Evolutionary conservation across 2,329 filamentous ascomycete species (phyloP).

Genomic region (Cytospora schulzeri): DNA sequence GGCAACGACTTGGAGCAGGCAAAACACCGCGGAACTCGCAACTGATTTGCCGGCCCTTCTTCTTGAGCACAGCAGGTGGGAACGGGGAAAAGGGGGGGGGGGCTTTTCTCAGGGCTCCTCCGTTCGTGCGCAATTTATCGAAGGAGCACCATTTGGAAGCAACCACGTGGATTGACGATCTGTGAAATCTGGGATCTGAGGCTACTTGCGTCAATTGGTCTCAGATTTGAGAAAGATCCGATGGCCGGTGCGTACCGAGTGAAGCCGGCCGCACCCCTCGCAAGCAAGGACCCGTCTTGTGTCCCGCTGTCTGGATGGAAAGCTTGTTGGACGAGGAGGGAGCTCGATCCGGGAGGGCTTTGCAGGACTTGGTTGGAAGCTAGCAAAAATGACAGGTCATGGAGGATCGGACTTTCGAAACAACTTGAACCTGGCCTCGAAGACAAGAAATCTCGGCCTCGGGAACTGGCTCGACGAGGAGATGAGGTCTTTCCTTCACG

Average conservation of each 20-base stretch:
- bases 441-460: not conserved
- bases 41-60: not conserved
- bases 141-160: conserved; percentile 8
- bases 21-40: not conserved
- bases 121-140: not conserved
- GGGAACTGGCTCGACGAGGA: not conserved
- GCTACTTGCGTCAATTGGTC: conserved; percentile 24
- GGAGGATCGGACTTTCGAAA: not conserved
- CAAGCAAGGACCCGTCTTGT: conserved; percentile 22
- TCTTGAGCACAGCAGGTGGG: not conserved
- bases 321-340: not conserved
- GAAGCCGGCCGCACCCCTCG: not conserved
- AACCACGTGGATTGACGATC: not conserved
- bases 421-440: not conserved
- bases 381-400: not conserved
- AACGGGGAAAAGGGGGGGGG: not conserved
- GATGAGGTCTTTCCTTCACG: not conserved
- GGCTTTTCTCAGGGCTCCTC: not conserved
- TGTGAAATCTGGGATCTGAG: conserved; percentile 14
- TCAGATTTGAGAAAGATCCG: conserved; percentile 21
- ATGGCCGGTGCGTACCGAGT: conserved; percentile 16
- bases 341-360: conserved; percentile 9
- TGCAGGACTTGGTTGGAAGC: conserved; percentile 3
- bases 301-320: conserved; percentile 5
- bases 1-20: not conserved